Evolutionary conservation across 2,329 filamentous ascomycete species (phyloP).

Genomic region (Xylaria sp.): DNA sequence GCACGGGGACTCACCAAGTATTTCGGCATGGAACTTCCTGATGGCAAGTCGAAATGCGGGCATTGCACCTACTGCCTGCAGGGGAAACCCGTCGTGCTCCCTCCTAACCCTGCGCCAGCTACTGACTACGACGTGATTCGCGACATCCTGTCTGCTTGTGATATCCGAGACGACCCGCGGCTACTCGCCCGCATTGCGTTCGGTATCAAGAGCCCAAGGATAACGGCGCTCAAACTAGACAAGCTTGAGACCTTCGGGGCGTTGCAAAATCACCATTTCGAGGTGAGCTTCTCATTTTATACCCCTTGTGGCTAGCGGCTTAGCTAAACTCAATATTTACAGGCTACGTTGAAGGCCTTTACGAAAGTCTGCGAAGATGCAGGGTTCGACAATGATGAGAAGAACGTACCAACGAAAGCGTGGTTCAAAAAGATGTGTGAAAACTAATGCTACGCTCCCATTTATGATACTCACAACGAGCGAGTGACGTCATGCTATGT

Average conservation of each 20-base stretch:
- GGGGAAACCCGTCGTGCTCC: conserved; percentile 53
- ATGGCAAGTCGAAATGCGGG: conserved; percentile 59
- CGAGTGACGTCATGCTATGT: background rate
- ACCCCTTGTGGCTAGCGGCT: background rate
- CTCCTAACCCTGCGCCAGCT: conserved; percentile 52
- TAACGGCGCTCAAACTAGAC: conserved; percentile 60
- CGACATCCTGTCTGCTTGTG: conserved; percentile 57
- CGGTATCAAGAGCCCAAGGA: conserved; percentile 69
- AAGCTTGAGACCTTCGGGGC: conserved; percentile 61
- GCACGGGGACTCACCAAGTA: conserved; percentile 64
- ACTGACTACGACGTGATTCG: conserved; percentile 56
- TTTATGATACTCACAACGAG: background rate
- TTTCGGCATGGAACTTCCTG: conserved; percentile 65
- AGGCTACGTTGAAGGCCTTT: conserved; percentile 48
- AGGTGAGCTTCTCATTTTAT: conserved; percentile 50
- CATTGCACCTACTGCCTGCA: conserved; percentile 65
- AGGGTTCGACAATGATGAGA: conserved; percentile 10
- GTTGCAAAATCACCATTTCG: conserved; percentile 66
- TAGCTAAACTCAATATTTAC: conserved; percentile 23
- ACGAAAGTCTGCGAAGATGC: conserved; percentile 45
- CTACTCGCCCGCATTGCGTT: conserved; percentile 70
- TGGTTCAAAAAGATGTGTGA: background rate
- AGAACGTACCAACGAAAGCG: background rate
- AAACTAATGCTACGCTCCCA: background rate
- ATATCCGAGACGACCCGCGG: conserved; percentile 66